Base-by-base conservation (phyloP, 73 alveolate genomes). In the Stentor coeruleus region DNA sequence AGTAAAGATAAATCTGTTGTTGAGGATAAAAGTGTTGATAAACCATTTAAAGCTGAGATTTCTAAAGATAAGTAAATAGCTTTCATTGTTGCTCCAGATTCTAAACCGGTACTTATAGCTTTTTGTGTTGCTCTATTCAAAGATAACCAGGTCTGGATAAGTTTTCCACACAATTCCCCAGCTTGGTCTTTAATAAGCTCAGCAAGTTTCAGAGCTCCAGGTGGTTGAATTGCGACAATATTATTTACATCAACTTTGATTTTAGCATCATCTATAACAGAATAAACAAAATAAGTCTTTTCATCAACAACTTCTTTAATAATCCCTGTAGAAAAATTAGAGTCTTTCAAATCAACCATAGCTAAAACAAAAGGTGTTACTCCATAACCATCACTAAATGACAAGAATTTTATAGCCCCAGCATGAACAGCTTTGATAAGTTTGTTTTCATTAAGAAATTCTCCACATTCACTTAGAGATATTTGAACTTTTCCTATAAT, bases 51-150 rank as follows among this genome's bases (percentile, higher is more conserved):
- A 14, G 39, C n/a, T 33, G 79, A 20, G 39, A 33, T 66, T 11
- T 66, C 15, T 20, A 66, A 31, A 14, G n/a, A 20, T 33, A 66
- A 20, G 41, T 66, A 66, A 20, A 66, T 14, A 66, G 79, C 11
- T 66, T 31, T 66, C 79, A 66, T 28, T 26, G n/a, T 66, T 33
- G 79, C 79, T 28, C 20, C 37, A 66, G 42, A 20, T 20, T 66
- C 79, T 11, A 49, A 11, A 49, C 28, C 66, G 28, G 6, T 49
- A 49, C n/a, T n/a, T n/a, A n/a, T n/a, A n/a, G n/a, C n/a, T n/a
- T n/a, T n/a, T n/a, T n/a, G n/a, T n/a, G n/a, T n/a, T n/a, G n/a
- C n/a, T n/a, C n/a, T n/a, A n/a, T n/a, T n/a, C n/a, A n/a, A n/a
- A n/a, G n/a, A n/a, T n/a, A n/a, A n/a, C n/a, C n/a, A n/a, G n/a